Evolutionary conservation across 768 basidiomycete genomes (phyloP).

Genomic region (Rhodotorula taiwanensis): DNA sequence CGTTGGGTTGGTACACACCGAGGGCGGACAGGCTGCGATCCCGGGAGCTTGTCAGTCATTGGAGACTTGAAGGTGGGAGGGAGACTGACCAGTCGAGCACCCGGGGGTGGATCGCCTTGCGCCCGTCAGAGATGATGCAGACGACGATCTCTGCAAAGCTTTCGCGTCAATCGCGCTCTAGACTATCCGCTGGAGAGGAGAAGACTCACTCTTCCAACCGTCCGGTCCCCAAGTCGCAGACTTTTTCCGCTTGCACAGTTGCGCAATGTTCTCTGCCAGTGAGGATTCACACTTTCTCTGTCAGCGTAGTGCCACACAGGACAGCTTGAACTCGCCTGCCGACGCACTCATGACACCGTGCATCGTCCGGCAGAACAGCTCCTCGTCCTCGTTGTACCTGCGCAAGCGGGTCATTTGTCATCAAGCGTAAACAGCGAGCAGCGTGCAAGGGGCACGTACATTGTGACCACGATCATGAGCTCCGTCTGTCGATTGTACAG

Average conservation of each 20-base stretch:
- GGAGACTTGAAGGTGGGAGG: not conserved
- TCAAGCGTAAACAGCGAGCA: not conserved
- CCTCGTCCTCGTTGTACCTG: conserved; percentile 66
- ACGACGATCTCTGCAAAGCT: conserved; percentile 47
- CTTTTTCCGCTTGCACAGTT: conserved; percentile 44
- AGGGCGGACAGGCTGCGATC: conserved; percentile 76
- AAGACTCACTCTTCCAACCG: conserved; percentile 46
- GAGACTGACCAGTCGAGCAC: conserved; percentile 57
- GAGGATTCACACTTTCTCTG: not conserved
- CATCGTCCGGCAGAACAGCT: conserved; percentile 40
- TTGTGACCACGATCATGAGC: conserved; percentile 86
- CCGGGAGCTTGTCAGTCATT: conserved; percentile 53
- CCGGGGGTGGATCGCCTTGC: conserved; percentile 46
- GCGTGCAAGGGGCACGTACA: conserved; percentile 51
- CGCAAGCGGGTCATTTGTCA: not conserved
- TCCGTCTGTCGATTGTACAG: conserved; percentile 74
- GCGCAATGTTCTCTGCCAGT: conserved; percentile 45
- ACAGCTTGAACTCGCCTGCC: not conserved
- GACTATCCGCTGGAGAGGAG: too few species aligned
- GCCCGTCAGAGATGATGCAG: conserved; percentile 47
- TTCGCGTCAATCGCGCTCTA: not conserved
- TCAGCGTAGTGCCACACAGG: not conserved
- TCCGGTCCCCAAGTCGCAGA: conserved; percentile 46
- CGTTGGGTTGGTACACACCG: conserved; percentile 40
- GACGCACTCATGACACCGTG: conserved; percentile 39